Base-by-base conservation (phyloP, 441 rosid genomes). In the Jatropha multifida region DNA sequence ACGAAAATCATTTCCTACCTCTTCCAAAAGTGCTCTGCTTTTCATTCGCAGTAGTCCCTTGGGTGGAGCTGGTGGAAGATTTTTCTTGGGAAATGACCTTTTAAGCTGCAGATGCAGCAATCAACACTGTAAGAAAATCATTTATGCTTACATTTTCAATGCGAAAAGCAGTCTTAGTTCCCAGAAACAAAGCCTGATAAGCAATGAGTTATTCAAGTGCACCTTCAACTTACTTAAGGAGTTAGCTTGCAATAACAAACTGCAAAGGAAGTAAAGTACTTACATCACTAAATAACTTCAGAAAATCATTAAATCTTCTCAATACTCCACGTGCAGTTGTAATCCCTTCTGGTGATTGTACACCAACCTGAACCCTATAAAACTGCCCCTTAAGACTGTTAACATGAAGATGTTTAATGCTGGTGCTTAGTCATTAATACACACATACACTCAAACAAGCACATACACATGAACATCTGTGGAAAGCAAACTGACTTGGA, bases 361-460 rank as follows among this genome's bases (percentile, higher is more conserved):
- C 6, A 76, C 98, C 92, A 75, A 94, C 82, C 89, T 96, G 97
- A 79, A 94, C 93, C 97, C 99, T 94, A 93, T 96, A 96, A 91
- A 94, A 96, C 99, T 96, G 99, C 79, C 89, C 85, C 85, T 81
- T 86, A 80, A 83, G 82, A 86, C 82, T 77, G 91, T 93, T 89
- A 93, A 79, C 41, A 75, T 78, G 69, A 82, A 76, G 65, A 73
- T 40, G 58, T 77, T 75, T 61, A 74, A 65, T 73, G 41, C 52
- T 23, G 40, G 71, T 32, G 56, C 18, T 32, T 51, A 2, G 60
- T 64, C 62, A 32, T 37, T 20, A 32, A 40, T 23, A 66, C 38
- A 61, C 15, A 26, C 32, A 76, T 48, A 52, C n/a, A 37, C 32
- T n/a, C 13, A 38, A 64, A 15, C 15, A 23, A 8, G 27, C 63